Evolutionary conservation across 768 basidiomycete genomes (phyloP).

Genomic region (Agaricus sinodeliciosus): DNA sequence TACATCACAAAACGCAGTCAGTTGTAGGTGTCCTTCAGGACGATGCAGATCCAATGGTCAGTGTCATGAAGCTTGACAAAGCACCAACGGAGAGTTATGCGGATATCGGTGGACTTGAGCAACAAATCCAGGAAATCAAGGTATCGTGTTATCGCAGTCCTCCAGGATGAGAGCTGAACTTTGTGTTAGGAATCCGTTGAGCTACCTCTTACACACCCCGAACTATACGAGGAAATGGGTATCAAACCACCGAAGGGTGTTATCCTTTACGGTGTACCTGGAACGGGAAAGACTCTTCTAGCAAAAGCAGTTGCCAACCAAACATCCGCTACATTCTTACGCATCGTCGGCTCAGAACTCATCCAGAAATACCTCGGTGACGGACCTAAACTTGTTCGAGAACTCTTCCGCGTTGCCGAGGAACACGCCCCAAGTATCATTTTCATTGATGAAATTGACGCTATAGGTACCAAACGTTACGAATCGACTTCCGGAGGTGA

Average conservation of each 20-base stretch:
- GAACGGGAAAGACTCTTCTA: slow-evolving; percentile 95
- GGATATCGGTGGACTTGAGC: slow-evolving; percentile 94
- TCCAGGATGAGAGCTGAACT: neutral
- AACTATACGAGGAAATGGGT: slow-evolving; percentile 99
- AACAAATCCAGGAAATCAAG: slow-evolving; percentile 99
- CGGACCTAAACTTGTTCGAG: slow-evolving; percentile 95
- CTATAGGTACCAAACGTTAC: slow-evolving; percentile 97
- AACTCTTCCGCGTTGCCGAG: slow-evolving; percentile 94
- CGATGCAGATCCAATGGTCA: slow-evolving; percentile 93
- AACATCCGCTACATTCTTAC: slow-evolving; percentile 96
- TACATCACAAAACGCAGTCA: slow-evolving; percentile 94
- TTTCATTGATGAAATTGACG: slow-evolving; percentile 99
- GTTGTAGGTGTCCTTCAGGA: slow-evolving; percentile 95
- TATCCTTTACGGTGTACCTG: slow-evolving; percentile 96
- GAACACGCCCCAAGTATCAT: slow-evolving; percentile 98
- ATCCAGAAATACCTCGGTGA: slow-evolving; percentile 99
- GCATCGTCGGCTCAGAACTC: slow-evolving; percentile 94
- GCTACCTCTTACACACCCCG: slow-evolving; percentile 94
- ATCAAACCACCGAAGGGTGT: slow-evolving; percentile 99
- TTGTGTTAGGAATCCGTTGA: slow-evolving; percentile 88
- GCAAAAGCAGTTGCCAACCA: slow-evolving; percentile 98
- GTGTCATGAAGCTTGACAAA: slow-evolving; percentile 98
- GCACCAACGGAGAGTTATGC: slow-evolving; percentile 98
- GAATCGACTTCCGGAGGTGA: slow-evolving; percentile 98
- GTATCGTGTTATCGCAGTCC: slow-evolving; percentile 28